Evolutionary conservation across 441 rosid species (phyloP), one percentile per base, ranked within the genome.

Genomic region (Erodium chrysanthum): DNA sequence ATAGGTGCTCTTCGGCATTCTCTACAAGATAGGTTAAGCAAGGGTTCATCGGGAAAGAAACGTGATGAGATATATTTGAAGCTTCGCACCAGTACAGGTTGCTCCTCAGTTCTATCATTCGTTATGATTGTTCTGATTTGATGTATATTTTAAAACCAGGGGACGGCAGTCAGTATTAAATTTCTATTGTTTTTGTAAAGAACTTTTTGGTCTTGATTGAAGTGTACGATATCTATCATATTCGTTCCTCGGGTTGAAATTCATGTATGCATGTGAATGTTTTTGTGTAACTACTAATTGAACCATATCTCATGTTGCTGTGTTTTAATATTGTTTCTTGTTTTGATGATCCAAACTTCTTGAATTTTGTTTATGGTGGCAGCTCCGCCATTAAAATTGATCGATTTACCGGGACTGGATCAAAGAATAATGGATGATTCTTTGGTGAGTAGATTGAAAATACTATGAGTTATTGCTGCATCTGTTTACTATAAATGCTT

Each of bases 351-450:
- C 56, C 17, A 44, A 37, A 37, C 29, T 23, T 50, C 20, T 46
- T 48, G 11, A 62, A 35, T 1, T 56, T n/a, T 37, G 29, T 70
- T 50, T 77, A 37, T 63, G 23, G 20, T 22, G 23, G 12, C 90
- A 92, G 98, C 98, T 70, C 98, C 98, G 20, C 91, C 97, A 5
- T 71, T 92, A 71, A 92, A 92, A 80, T 75, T 90, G 83, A 68
- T 84, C 54, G 98, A 92, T 81, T 83, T 92, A 79, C 98, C 98
- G 50, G 98, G 98, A 79, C 71, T 91, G 78, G 98, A 92, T 80
- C 98, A 90, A 82, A 81, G 96, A 76, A 84, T 87, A 70, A 80
- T 86, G 84, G 98, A 88, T 63, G 97, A 88, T 64, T 77, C 94
- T 18, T 96, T 92, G 74, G 81, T 27, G 20, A 61, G 65, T 61